These are phyloP conservation scores for Psidium guajava DNA, from an alignment of 345 rosid genomes.

Conservation along the genomic window DNA sequence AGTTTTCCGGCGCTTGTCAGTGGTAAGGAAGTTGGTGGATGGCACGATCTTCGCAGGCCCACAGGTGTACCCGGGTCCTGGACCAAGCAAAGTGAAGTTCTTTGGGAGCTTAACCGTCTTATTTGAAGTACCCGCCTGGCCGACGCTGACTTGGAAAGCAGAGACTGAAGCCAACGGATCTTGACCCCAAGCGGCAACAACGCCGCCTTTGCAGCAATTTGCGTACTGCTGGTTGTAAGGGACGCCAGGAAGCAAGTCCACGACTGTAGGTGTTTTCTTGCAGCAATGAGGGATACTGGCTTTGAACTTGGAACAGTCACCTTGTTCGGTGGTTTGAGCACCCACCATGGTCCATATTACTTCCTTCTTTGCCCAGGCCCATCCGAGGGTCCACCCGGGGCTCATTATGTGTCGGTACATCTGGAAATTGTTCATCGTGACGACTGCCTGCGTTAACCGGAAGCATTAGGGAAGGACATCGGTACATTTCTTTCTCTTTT, in stretches of 20 bases:
- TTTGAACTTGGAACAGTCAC: slow-evolving; percentile 92
- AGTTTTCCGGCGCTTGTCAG: slow-evolving; percentile 54
- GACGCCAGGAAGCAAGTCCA: slow-evolving; percentile 70
- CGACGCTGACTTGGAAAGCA: slow-evolving; percentile 68
- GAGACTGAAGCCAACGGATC: slow-evolving; percentile 66
- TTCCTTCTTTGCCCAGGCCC: slow-evolving; percentile 94
- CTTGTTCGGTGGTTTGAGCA: slow-evolving; percentile 83
- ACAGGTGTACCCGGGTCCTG: slow-evolving; percentile 84
- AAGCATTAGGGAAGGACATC: neutral
- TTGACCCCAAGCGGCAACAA: slow-evolving; percentile 65
- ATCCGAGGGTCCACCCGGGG: slow-evolving; percentile 83
- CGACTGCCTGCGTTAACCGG: slow-evolving; percentile 42
- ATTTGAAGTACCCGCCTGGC: slow-evolving; percentile 69
- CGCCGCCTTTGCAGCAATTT: slow-evolving; percentile 94
- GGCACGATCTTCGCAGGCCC: slow-evolving; percentile 75
- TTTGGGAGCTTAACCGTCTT: slow-evolving; percentile 76
- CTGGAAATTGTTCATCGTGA: slow-evolving; percentile 71
- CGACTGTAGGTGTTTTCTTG: slow-evolving; percentile 58
- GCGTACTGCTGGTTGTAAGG: slow-evolving; percentile 71
- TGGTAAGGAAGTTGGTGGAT: slow-evolving; percentile 44
- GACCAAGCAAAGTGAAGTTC: slow-evolving; percentile 79
- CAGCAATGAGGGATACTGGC: slow-evolving; percentile 78
- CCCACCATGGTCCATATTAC: slow-evolving; percentile 76
- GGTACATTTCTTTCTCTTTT: neutral
- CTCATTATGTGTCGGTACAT: slow-evolving; percentile 57